Percentiles rank a stretch among this genome's conserved stretches.
phyloP scores from a whole-genome alignment of 2,329 filamentous ascomycete genomes.

The Aureobasidium melanogenum region DNA sequence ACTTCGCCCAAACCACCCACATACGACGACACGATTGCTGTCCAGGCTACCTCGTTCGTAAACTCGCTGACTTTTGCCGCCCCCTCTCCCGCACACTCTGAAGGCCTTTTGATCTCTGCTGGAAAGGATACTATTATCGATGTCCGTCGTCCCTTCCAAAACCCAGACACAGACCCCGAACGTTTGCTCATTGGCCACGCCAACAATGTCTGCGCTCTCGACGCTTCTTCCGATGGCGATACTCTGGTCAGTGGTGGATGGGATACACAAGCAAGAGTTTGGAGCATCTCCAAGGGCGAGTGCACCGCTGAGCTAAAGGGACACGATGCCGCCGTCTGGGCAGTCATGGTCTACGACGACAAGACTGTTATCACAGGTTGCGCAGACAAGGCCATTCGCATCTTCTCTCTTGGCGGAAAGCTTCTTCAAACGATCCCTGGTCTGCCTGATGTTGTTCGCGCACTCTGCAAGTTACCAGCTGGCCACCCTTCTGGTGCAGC shows the following conservation, averaged over 20 bases:
- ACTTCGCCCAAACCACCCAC: slow-evolving; percentile 54
- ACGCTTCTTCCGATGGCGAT: slow-evolving; percentile 61
- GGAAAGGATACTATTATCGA: slow-evolving; percentile 92
- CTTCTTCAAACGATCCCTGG: slow-evolving; percentile 57
- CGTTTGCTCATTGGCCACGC: slow-evolving; percentile 78
- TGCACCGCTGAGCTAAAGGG: slow-evolving; percentile 61
- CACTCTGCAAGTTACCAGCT: slow-evolving; percentile 71
- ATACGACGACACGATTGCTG: slow-evolving; percentile 71
- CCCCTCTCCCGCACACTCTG: slow-evolving; percentile 57
- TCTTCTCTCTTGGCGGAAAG: slow-evolving; percentile 61
- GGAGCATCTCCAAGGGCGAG: slow-evolving; percentile 82
- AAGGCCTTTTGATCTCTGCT: slow-evolving; percentile 77
- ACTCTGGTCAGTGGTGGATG: slow-evolving; percentile 87
- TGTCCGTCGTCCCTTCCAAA: slow-evolving; percentile 62
- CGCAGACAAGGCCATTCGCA: slow-evolving; percentile 79
- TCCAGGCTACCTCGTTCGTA: slow-evolving; percentile 75
- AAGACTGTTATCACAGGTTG: slow-evolving; percentile 72
- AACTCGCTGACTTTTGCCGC: slow-evolving; percentile 74
- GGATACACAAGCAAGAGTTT: slow-evolving; percentile 82
- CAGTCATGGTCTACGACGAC: slow-evolving; percentile 74
- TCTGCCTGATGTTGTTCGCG: slow-evolving; percentile 75
- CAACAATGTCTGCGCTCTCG: slow-evolving; percentile 80
- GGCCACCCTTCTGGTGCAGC: slow-evolving; percentile 74
- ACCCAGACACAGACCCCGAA: slow-evolving; percentile 68
- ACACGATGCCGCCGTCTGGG: slow-evolving; percentile 80